A percentile compares a stretch with the other conserved stretches of the same genome.
Evolutionary conservation across 257 asterid genomes (phyloP).

Genomic region (Euphrasia confusa): DNA sequence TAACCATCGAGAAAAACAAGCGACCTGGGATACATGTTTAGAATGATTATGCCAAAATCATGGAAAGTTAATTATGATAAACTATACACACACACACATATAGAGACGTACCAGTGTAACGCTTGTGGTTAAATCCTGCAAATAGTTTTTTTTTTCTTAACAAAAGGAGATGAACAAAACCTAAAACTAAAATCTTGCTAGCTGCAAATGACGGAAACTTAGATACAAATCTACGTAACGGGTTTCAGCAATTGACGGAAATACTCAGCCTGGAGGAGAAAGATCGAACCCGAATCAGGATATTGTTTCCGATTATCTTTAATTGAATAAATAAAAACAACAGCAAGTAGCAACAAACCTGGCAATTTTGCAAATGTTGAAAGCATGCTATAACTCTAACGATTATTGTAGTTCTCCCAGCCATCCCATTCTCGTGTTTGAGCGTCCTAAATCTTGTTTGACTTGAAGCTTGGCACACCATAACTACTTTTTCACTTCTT

Average conservation of each 20-base stretch:
- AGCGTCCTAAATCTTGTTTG: conserved; percentile 64
- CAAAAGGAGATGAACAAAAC: conserved; percentile 30
- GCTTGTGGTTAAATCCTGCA: conserved; percentile 24
- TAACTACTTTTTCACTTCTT: conserved; percentile 52
- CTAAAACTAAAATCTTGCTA: conserved; percentile 35
- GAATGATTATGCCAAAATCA: conserved; percentile 20
- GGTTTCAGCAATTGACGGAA: conserved; percentile 91
- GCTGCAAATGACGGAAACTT: conserved; percentile 30
- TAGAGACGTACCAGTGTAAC: conserved; percentile 42
- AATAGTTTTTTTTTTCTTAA: conserved; percentile 25
- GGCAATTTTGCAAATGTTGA: conserved; percentile 75
- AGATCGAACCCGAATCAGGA: conserved; percentile 24
- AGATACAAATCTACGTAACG: conserved; percentile 62
- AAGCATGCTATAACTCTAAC: conserved; percentile 82
- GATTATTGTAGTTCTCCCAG: conserved; percentile 63
- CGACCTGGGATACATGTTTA: conserved; percentile 38
- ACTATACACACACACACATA: neutral
- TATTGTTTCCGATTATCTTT: neutral
- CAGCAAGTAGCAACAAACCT: conserved; percentile 44
- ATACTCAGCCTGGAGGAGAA: conserved; percentile 68
- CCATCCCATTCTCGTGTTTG: conserved; percentile 74
- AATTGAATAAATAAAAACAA: neutral
- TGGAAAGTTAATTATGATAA: neutral
- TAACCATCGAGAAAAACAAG: conserved; percentile 46
- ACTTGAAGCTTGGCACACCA: conserved; percentile 91